phyloP scores from a whole-genome alignment of 306 rosid species.

The Urtica urens region DNA sequence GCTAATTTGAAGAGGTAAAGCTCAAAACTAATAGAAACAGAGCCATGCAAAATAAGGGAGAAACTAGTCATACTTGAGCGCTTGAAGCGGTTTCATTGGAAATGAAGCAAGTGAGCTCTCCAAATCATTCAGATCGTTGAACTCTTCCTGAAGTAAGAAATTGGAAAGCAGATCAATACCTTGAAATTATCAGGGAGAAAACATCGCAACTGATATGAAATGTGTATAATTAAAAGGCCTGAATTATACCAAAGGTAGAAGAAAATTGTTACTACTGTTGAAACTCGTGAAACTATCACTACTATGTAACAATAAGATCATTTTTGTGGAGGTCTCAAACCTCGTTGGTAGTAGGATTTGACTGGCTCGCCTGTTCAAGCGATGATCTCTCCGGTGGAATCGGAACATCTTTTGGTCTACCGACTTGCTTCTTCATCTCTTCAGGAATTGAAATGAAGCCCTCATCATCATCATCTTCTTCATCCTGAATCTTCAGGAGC shows the following conservation, averaged over 20 bases:
- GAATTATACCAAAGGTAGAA: too few species aligned
- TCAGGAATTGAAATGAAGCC: constrained; percentile 37
- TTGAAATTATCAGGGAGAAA: too few species aligned
- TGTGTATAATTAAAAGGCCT: too few species aligned
- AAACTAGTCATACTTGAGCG: constrained; percentile 60
- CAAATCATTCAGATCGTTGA: constrained; percentile 62
- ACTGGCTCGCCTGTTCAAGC: constrained; percentile 34
- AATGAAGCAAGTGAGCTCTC: constrained; percentile 79
- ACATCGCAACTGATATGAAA: too few species aligned
- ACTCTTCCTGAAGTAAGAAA: constrained; percentile 61
- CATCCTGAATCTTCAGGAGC: constrained; percentile 91
- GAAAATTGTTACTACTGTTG: too few species aligned
- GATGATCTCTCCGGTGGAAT: constrained; percentile 33
- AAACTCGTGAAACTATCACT: too few species aligned
- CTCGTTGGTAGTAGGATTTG: constrained; percentile 48
- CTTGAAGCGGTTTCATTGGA: constrained; percentile 77
- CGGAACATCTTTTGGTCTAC: constrained; percentile 30
- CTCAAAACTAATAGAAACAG: too few species aligned
- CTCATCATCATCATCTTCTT: too few species aligned
- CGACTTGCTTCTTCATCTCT: constrained; percentile 36
- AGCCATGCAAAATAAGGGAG: too few species aligned
- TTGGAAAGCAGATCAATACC: constrained; percentile 11
- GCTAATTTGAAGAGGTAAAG: too few species aligned
- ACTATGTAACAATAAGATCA: too few species aligned
- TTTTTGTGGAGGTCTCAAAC: constrained; percentile 18